A percentile compares a stretch with the other conserved stretches of the same genome.
phyloP scores from a whole-genome alignment of 2,329 filamentous ascomycete genomes.

The Colletotrichum kahawae region DNA sequence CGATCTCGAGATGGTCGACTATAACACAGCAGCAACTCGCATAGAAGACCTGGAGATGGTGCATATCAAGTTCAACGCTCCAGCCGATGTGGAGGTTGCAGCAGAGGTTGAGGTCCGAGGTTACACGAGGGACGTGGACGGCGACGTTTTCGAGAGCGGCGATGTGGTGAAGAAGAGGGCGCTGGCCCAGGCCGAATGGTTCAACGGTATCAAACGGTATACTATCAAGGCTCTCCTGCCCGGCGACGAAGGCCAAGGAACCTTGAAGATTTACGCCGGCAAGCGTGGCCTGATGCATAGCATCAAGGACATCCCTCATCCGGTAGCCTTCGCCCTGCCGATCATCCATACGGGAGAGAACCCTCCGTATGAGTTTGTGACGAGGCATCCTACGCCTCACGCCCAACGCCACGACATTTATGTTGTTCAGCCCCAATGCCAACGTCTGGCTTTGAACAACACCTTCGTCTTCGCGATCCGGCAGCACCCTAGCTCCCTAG shows the following conservation, averaged over 20 bases:
- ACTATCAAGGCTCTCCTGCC: slow-evolving; percentile 92
- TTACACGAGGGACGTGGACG: slow-evolving; percentile 83
- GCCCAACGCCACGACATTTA: slow-evolving; percentile 98
- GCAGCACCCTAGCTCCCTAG: slow-evolving; percentile 76
- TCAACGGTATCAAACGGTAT: slow-evolving; percentile 84
- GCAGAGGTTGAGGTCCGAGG: slow-evolving; percentile 89
- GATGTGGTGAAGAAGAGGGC: slow-evolving; percentile 86
- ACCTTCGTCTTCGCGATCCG: slow-evolving; percentile 97
- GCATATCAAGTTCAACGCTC: slow-evolving; percentile 86
- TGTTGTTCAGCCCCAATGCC: slow-evolving; percentile 93
- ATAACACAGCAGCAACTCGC: slow-evolving; percentile 84
- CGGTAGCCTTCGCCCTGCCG: slow-evolving; percentile 87
- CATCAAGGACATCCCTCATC: slow-evolving; percentile 94
- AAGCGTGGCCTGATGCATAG: slow-evolving; percentile 97
- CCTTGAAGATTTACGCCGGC: slow-evolving; percentile 90
- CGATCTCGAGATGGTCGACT: slow-evolving; percentile 79
- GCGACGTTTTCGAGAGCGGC: slow-evolving; percentile 91
- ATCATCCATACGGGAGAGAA: slow-evolving; percentile 91
- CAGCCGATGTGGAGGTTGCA: slow-evolving; percentile 86
- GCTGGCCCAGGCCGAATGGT: slow-evolving; percentile 91
- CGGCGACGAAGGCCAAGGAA: slow-evolving; percentile 87
- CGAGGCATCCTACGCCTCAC: slow-evolving; percentile 93
- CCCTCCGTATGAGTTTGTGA: slow-evolving; percentile 91
- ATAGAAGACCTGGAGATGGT: slow-evolving; percentile 94
- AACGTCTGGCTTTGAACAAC: slow-evolving; percentile 87